Evolutionary conservation across 2,329 filamentous ascomycete species (phyloP).

Genomic region (Stachybotrys echinatus): DNA sequence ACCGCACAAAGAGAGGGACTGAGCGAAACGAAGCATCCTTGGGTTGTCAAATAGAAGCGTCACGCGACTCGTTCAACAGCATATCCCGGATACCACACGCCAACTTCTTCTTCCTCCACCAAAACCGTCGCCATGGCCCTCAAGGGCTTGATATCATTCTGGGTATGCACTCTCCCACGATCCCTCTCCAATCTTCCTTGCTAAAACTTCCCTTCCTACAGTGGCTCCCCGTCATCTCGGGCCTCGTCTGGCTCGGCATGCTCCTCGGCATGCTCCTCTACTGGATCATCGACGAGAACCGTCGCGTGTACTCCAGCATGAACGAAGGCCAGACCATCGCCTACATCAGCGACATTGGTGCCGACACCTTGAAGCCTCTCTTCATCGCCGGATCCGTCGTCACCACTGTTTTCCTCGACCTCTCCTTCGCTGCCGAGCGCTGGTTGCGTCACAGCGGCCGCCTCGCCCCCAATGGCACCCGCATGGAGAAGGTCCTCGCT

Average conservation of each 20-base stretch:
- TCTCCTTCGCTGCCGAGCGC: constrained; percentile 75
- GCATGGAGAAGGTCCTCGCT: constrained; percentile 58
- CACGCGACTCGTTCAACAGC: too few species aligned
- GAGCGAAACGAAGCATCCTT: too few species aligned
- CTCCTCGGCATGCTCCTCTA: constrained; percentile 65
- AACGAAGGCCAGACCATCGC: constrained; percentile 52
- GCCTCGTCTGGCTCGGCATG: constrained; percentile 60
- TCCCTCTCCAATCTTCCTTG: neutral
- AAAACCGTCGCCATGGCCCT: constrained; percentile 22
- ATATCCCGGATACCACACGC: neutral
- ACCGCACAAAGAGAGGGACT: too few species aligned
- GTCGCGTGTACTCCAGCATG: constrained; percentile 59
- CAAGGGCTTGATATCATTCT: constrained; percentile 29
- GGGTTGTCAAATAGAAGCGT: too few species aligned
- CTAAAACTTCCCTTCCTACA: constrained; percentile 10
- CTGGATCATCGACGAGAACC: constrained; percentile 56
- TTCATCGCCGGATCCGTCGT: constrained; percentile 69
- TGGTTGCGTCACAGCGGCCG: constrained; percentile 80
- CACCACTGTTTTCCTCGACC: constrained; percentile 74
- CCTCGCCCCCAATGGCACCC: constrained; percentile 65
- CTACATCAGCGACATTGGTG: constrained; percentile 67
- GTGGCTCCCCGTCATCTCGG: constrained; percentile 66
- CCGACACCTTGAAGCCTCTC: constrained; percentile 61
- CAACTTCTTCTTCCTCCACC: neutral
- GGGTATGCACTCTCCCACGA: constrained; percentile 28